A percentile compares a stretch with the other conserved stretches of the same genome.
These are phyloP conservation scores for Castanospermum australe DNA, from an alignment of 306 rosid species.

Conservation along the genomic window DNA sequence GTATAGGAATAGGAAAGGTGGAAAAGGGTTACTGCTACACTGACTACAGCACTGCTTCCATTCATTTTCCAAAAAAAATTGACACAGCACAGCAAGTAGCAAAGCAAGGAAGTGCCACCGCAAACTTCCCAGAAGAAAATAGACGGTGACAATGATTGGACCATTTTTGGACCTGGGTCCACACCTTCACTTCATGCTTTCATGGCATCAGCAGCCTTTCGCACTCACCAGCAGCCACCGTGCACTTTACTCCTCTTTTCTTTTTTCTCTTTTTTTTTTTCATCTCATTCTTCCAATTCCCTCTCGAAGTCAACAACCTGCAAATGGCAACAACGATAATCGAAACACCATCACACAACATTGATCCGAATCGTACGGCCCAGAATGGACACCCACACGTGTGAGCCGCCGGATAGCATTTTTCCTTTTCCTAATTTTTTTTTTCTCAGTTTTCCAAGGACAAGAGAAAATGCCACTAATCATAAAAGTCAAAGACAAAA, in stretches of 20 bases:
- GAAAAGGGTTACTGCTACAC: background rate
- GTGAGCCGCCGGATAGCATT: constrained; percentile 21
- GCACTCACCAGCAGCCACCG: background rate
- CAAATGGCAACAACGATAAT: background rate
- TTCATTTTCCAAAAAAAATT: background rate
- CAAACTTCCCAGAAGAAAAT: constrained; percentile 10
- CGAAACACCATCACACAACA: background rate
- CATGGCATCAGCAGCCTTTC: constrained; percentile 12
- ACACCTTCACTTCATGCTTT: constrained; percentile 4
- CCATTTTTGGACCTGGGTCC: constrained; percentile 12
- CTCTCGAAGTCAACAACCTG: constrained; percentile 27
- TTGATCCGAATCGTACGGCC: constrained; percentile 26
- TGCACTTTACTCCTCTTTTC: background rate
- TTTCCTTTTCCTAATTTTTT: background rate
- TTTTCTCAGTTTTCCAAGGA: background rate
- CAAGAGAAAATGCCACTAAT: background rate
- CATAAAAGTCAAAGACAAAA: constrained; percentile 4
- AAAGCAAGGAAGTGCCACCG: background rate
- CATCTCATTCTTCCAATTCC: background rate
- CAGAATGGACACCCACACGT: background rate
- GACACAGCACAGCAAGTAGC: background rate
- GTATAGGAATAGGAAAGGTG: background rate
- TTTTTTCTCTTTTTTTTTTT: background rate
- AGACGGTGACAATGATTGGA: constrained; percentile 25
- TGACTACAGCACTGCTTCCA: background rate